These are phyloP conservation scores for Puccinia horiana DNA, from an alignment of 1,284 basidiomycete genomes.

Conservation along the genomic window DNA sequence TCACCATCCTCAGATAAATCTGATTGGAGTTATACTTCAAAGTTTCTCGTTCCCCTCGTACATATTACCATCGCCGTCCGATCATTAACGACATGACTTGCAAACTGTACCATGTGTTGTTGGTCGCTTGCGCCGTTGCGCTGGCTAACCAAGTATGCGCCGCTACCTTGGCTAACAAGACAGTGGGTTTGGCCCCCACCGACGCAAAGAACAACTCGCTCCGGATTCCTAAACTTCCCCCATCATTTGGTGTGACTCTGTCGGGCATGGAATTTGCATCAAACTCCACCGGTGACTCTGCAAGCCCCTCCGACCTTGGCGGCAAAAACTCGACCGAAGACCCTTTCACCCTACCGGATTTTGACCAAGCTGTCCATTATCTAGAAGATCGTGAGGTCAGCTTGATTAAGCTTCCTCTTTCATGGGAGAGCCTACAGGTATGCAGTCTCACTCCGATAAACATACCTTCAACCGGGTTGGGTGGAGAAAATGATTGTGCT, in stretches of 20 bases:
- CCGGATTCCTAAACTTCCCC: neutral
- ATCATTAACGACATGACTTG: constrained; percentile 1
- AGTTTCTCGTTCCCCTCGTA: neutral
- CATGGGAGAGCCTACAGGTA: constrained; percentile 12
- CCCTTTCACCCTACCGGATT: constrained; percentile 9
- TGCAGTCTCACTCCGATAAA: no score
- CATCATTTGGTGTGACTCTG: constrained; percentile 19
- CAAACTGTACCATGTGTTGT: neutral
- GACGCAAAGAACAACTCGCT: neutral
- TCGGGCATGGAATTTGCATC: constrained; percentile 14
- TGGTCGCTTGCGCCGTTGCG: neutral
- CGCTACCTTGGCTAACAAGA: neutral
- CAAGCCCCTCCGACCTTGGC: no score
- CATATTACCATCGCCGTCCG: neutral
- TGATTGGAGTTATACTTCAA: neutral
- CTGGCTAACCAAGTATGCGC: constrained; percentile 1
- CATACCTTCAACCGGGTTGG: no score
- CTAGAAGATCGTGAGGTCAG: neutral
- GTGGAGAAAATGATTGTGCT: no score
- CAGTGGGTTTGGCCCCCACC: neutral
- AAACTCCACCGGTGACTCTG: neutral
- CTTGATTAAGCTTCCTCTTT: constrained; percentile 20
- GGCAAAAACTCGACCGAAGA: neutral
- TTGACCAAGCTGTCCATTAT: constrained; percentile 11
- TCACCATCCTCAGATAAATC: neutral